Conservation (phyloP, 2,329 filamentous ascomycete species). For the Hymenoscyphus linearis region DNA sequence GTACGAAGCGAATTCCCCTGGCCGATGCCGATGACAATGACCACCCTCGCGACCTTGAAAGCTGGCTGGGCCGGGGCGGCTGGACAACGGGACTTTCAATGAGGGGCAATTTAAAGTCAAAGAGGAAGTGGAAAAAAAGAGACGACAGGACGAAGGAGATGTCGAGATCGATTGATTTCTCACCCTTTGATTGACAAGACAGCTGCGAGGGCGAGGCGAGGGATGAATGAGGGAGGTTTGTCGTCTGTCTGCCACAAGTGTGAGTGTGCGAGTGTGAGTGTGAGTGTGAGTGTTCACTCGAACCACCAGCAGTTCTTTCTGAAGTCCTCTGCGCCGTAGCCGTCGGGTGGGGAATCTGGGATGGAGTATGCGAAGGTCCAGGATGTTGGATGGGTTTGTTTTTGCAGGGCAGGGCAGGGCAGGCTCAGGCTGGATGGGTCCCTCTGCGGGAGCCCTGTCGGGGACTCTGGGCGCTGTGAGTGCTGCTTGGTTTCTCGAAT, state of each 20-base stretch:
- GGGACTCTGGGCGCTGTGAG: neutral
- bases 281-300: neutral
- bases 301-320: neutral
- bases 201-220: too few relatives aligned
- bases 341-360: neutral
- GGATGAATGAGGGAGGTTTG: neutral
- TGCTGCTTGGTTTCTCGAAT: too few relatives aligned
- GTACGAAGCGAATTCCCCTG: slow-evolving; percentile 9
- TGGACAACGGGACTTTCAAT: neutral
- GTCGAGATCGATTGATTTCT: neutral
- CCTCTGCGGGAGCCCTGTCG: neutral
- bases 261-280: neutral
- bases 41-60: neutral
- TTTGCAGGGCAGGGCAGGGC: neutral
- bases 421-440: neutral
- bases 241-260: too few relatives aligned
- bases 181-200: neutral
- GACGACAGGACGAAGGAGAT: neutral
- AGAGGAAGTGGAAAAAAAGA: neutral
- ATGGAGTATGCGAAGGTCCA: neutral
- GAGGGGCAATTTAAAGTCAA: neutral
- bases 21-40: neutral
- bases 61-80: neutral
- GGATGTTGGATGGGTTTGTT: neutral
- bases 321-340: neutral